Conservation (phyloP, 495 filamentous ascomycete species). For the Penicillium subrubescens region DNA sequence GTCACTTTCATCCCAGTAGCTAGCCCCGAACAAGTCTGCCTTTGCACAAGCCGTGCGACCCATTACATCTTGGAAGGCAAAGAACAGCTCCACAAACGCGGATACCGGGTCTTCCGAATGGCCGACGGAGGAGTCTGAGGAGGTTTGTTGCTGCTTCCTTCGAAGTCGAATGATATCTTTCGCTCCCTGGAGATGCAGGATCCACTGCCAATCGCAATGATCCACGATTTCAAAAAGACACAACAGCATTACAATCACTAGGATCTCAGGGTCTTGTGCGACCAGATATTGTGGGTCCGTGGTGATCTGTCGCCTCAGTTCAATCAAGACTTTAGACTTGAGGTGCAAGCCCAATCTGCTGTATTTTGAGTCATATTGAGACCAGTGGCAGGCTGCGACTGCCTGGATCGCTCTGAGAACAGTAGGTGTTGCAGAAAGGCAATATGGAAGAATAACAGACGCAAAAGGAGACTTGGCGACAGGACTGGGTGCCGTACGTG, state of each 20-base stretch:
- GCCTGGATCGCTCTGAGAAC: constrained; percentile 16
- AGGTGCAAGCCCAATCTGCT: constrained; percentile 3
- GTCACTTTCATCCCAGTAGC: constrained; percentile 23
- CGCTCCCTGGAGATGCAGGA: constrained; percentile 26
- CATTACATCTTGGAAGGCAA: constrained; percentile 32
- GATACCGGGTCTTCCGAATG: background rate
- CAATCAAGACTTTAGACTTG: constrained; percentile 6
- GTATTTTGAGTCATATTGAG: constrained; percentile 15
- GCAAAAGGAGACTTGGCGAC: constrained; percentile 16
- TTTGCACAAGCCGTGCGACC: constrained; percentile 28
- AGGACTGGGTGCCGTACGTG: constrained; percentile 7
- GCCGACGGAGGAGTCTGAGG: background rate
- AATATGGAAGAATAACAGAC: constrained; percentile 21
- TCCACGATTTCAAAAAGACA: constrained; percentile 30
- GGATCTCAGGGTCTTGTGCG: constrained; percentile 18
- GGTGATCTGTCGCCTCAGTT: background rate
- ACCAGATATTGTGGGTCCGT: constrained; percentile 1
- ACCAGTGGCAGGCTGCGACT: constrained; percentile 19
- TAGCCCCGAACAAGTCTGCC: constrained; percentile 23
- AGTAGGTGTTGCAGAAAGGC: background rate
- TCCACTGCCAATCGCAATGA: constrained; percentile 26
- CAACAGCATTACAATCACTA: constrained; percentile 26
- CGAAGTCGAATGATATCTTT: constrained; percentile 27
- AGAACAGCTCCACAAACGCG: constrained; percentile 21
- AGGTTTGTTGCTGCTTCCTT: constrained; percentile 3